Evolutionary conservation across 306 rosid genomes (phyloP), one percentile per base, ranked within the genome.

Genomic region (Prunus mira): DNA sequence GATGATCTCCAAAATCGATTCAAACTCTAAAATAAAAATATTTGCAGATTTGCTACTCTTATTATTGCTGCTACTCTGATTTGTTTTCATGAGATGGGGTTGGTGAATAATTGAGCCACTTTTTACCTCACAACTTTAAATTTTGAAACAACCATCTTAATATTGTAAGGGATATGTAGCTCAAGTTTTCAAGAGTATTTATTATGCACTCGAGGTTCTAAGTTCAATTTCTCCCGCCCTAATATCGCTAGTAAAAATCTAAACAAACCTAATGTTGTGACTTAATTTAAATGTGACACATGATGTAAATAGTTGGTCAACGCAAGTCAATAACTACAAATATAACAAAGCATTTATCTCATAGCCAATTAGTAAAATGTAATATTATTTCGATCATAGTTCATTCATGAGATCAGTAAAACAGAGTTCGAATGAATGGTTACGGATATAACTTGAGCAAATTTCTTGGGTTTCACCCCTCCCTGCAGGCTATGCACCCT

Each of bases 381-480:
- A 24, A 24, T 24, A 32, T 32, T 32, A 5, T 5, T 32, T 32
- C 38, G 38, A 32, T 6, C 38, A 32, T 32, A 32, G 41, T 6
- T 34, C 9, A 12, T 47, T 47, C 51, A 47, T 47, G 51, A 47
- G 14, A 13, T 10, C 15, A 13, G 3, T 47, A 47, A 47, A 51
- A 17, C 18, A 51, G 72, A 54, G 72, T 38, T 60, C 30, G 22
- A 62, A 62, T 77, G 57, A 46, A 57, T 30, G 15, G 12, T 46
- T 38, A 20, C 54, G 54, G 75, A 30, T 19, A 46, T 20, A 28
- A 20, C 69, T 56, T 19, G 63, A 49, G 66, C 66, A 71, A 54
- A 9, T 22, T 71, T 71, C 52, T 72, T 81, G 69, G 72, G 67
- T 56, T 72, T 81, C 78, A 66, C 30, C 32, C 56, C 43, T 62